A percentile compares a stretch with the other conserved stretches of the same genome.
phyloP scores from a whole-genome alignment of 1,284 basidiomycete species.

The Cutaneotrichosporon spelunceum region DNA sequence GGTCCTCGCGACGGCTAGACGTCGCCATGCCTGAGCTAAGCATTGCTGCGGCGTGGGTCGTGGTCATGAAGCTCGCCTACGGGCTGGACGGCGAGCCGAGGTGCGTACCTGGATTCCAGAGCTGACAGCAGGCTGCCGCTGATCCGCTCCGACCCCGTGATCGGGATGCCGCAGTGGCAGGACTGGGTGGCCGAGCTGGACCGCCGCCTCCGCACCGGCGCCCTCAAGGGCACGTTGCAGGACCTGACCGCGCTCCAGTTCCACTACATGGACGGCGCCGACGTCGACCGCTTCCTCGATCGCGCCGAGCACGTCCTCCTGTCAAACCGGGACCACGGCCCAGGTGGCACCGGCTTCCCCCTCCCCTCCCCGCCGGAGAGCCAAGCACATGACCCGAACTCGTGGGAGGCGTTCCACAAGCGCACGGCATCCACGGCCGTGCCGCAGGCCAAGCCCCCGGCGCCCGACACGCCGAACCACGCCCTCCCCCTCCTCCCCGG shows the following conservation, averaged over 20 bases:
- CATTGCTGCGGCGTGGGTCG: constrained; percentile 62
- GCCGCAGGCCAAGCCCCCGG: neutral
- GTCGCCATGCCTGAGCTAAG: constrained; percentile 69
- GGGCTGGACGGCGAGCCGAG: constrained; percentile 69
- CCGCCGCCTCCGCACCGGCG: constrained; percentile 42
- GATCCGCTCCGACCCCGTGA: constrained; percentile 54
- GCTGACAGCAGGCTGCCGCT: constrained; percentile 19
- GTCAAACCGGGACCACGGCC: constrained; percentile 25
- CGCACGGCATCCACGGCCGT: constrained; percentile 5
- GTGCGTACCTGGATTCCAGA: constrained; percentile 47
- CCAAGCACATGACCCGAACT: constrained; percentile 9
- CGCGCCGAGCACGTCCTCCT: constrained; percentile 34
- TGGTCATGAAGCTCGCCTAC: constrained; percentile 77
- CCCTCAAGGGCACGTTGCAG: constrained; percentile 22
- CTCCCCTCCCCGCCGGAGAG: neutral
- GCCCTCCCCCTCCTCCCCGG: constrained; percentile 40
- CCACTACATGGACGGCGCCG: constrained; percentile 26
- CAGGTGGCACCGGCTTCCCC: neutral
- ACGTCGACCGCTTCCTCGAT: constrained; percentile 40
- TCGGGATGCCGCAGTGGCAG: constrained; percentile 60
- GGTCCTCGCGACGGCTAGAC: constrained; percentile 29
- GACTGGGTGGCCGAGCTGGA: constrained; percentile 59
- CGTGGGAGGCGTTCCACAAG: constrained; percentile 29
- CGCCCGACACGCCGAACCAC: constrained; percentile 15
- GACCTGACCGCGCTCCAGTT: constrained; percentile 31